Conservation (phyloP, 2,329 filamentous ascomycete genomes). For the Fusarium secorum region DNA sequence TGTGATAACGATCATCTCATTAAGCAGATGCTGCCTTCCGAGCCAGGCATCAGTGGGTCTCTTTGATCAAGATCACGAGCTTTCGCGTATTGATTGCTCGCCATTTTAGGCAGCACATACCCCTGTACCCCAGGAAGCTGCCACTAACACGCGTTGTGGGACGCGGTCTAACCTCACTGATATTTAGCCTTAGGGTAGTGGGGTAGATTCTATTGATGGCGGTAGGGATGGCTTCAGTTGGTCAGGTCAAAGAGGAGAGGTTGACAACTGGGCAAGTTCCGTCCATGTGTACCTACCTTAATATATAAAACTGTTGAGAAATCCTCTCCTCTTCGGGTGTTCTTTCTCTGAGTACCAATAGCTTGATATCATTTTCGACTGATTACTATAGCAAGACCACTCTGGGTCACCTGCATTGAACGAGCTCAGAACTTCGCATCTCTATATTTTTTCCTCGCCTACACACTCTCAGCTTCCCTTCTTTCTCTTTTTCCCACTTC, state of each 20-base stretch:
- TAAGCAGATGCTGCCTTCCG: not conserved
- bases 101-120: conserved; percentile 38
- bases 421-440: not conserved
- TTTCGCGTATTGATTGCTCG: conserved; percentile 34
- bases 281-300: not conserved
- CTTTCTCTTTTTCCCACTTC: not conserved
- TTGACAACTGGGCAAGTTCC: not conserved
- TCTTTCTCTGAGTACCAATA: not conserved
- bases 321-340: not conserved
- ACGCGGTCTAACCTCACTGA: conserved; percentile 19
- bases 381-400: not conserved
- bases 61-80: conserved; percentile 28
- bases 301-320: conserved; percentile 31
- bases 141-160: conserved; percentile 18
- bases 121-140: conserved; percentile 10
- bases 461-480: not conserved
- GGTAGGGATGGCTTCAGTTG: conserved; percentile 26
- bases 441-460: not conserved
- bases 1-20: conserved; percentile 12
- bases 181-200: conserved; percentile 14
- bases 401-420: not conserved
- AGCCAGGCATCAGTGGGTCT: conserved; percentile 37
- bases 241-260: not conserved
- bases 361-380: not conserved
- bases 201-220: conserved; percentile 1